Conservation (phyloP, 257 asterid species). For the Marsdenia floribunda region DNA sequence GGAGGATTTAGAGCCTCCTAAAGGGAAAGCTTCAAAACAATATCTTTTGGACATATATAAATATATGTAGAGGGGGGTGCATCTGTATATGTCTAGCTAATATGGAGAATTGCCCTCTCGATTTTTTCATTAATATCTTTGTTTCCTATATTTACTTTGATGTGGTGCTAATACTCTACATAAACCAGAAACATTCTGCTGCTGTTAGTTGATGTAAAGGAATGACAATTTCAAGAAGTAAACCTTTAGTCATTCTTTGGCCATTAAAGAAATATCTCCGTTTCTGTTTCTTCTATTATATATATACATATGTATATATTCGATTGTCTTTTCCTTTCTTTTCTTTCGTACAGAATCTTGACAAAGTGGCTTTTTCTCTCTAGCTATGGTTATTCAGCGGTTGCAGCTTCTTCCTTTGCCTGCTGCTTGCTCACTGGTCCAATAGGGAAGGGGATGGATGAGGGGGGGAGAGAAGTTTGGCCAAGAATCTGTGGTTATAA, state of each 20-base stretch:
- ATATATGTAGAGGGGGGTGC: constrained; percentile 49
- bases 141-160: constrained; percentile 15
- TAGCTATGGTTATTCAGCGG: too few species aligned
- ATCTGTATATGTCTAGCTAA: constrained; percentile 39
- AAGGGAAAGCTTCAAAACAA: constrained; percentile 21
- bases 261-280: background rate
- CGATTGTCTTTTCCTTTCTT: too few species aligned
- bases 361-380: too few species aligned
- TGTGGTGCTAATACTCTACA: background rate
- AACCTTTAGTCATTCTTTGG: too few species aligned
- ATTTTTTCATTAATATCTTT: constrained; percentile 22
- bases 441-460: background rate
- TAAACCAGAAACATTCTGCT: background rate
- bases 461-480: background rate
- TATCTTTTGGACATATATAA: constrained; percentile 38
- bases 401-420: background rate
- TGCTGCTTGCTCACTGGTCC: background rate
- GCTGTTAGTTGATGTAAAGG: too few species aligned
- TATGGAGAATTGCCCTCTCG: constrained; percentile 35
- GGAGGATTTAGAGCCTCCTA: constrained; percentile 28
- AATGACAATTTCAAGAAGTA: background rate
- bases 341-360: background rate
- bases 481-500: background rate
- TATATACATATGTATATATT: background rate
- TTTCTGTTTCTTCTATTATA: background rate